Percentiles rank a stretch among this genome's conserved stretches.
phyloP scores from a whole-genome alignment of 768 basidiomycete species.

The Leccinum obscurum region DNA sequence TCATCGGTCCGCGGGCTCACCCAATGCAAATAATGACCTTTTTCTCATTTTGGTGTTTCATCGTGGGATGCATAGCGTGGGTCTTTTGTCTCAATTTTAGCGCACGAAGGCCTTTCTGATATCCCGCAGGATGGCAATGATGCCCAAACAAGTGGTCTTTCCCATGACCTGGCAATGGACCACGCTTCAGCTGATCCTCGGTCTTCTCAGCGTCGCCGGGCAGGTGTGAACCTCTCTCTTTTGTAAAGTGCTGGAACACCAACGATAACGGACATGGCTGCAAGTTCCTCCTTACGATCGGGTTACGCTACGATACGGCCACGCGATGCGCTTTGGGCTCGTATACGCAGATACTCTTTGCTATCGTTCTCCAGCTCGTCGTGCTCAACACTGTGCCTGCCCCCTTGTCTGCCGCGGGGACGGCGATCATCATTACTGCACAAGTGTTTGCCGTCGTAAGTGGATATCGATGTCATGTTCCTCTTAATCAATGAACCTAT shows the following conservation, averaged over 20 bases:
- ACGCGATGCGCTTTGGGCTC: conserved; percentile 62
- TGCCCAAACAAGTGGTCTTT: conserved; percentile 12
- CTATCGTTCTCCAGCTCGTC: conserved; percentile 60
- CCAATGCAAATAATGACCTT: conserved; percentile 70
- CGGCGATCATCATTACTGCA: conserved; percentile 54
- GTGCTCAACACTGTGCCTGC: conserved; percentile 65
- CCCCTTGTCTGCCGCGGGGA: conserved; percentile 59
- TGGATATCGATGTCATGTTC: neutral
- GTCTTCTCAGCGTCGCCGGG: conserved; percentile 14
- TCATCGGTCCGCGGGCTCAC: conserved; percentile 75
- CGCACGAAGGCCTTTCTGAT: neutral
- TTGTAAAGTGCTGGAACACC: neutral
- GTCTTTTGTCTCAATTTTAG: neutral
- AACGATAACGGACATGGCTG: neutral
- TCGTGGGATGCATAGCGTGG: conserved; percentile 15
- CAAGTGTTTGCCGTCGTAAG: conserved; percentile 9
- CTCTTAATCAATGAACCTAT: neutral
- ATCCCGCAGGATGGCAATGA: conserved; percentile 11
- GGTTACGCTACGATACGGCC: conserved; percentile 64
- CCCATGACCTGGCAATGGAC: conserved; percentile 22
- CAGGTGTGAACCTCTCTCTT: conserved; percentile 14
- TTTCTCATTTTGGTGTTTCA: conserved; percentile 59
- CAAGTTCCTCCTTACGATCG: conserved; percentile 55
- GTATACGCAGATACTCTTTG: conserved; percentile 68
- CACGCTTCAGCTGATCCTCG: conserved; percentile 14